These are phyloP conservation scores for Tricholoma bakamatsutake DNA, from an alignment of 768 basidiomycete species.

Conservation along the genomic window DNA sequence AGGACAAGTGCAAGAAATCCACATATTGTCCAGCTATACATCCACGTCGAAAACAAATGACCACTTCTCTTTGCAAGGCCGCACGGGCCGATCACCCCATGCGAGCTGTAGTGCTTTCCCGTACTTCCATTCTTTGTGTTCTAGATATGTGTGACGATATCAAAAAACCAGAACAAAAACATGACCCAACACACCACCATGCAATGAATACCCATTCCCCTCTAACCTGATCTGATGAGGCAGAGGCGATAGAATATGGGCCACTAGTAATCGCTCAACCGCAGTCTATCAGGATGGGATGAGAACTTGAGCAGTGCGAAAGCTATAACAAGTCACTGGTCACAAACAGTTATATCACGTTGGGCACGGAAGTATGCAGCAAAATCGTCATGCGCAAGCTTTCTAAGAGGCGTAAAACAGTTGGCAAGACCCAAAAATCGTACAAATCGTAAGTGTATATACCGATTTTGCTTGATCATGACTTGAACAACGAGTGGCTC, in stretches of 20 bases:
- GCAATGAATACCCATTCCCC: constrained; percentile 24
- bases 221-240: constrained; percentile 23
- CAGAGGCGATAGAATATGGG: constrained; percentile 24
- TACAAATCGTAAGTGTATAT: neutral
- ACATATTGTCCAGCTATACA: too few relatives aligned
- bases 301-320: neutral
- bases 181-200: constrained; percentile 19
- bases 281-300: constrained; percentile 20
- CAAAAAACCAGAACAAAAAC: constrained; percentile 1
- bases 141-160: constrained; percentile 11
- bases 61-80: constrained; percentile 28
- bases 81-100: constrained; percentile 22
- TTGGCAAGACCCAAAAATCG: neutral
- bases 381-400: constrained; percentile 18
- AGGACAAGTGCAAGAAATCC: too few relatives aligned
- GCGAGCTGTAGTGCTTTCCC: constrained; percentile 22
- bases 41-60: constrained; percentile 21
- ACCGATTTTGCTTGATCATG: constrained; percentile 25
- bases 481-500: constrained; percentile 25
- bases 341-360: constrained; percentile 31
- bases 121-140: constrained; percentile 25
- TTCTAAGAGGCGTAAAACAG: constrained; percentile 6
- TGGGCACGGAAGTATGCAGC: constrained; percentile 24
- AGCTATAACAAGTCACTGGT: neutral
- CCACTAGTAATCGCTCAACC: constrained; percentile 26